phyloP scores from a whole-genome alignment of 2,329 filamentous ascomycete species.

The Kalmusia sp. region DNA sequence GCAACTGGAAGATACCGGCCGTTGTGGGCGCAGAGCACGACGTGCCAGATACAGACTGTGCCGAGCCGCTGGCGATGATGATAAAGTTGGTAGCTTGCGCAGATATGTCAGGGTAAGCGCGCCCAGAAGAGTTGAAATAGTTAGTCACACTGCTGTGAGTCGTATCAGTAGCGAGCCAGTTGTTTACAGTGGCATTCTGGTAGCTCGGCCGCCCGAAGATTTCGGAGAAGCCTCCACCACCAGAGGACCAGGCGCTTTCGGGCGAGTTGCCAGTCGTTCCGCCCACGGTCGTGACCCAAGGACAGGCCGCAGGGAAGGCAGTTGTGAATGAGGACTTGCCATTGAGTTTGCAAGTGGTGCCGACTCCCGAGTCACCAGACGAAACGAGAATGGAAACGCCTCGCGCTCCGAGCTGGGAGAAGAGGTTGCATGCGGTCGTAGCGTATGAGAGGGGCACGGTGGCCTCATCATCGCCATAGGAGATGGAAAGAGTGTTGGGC shows the following conservation, averaged over 20 bases:
- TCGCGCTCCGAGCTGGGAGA: constrained; percentile 67
- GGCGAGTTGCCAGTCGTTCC: constrained; percentile 34
- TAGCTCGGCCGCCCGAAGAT: constrained; percentile 41
- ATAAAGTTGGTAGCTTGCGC: constrained; percentile 51
- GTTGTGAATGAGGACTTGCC: constrained; percentile 55
- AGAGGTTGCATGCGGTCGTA: constrained; percentile 64
- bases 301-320: constrained; percentile 58
- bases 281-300: constrained; percentile 60
- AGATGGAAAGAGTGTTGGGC: constrained; percentile 68
- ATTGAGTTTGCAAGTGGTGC: constrained; percentile 48
- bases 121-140: constrained; percentile 40
- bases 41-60: constrained; percentile 23
- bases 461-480: constrained; percentile 71
- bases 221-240: constrained; percentile 25
- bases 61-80: constrained; percentile 23
- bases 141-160: constrained; percentile 40
- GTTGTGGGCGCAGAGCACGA: constrained; percentile 28
- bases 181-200: constrained; percentile 50
- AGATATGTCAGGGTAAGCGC: constrained; percentile 59
- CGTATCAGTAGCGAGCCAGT: constrained; percentile 52
- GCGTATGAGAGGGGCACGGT: constrained; percentile 66
- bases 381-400: constrained; percentile 66
- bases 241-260: constrained; percentile 18
- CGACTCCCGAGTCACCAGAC: constrained; percentile 64
- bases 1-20: constrained; percentile 31